Base-by-base conservation (phyloP, 768 basidiomycete genomes). In the Mycena sanguinolenta region DNA sequence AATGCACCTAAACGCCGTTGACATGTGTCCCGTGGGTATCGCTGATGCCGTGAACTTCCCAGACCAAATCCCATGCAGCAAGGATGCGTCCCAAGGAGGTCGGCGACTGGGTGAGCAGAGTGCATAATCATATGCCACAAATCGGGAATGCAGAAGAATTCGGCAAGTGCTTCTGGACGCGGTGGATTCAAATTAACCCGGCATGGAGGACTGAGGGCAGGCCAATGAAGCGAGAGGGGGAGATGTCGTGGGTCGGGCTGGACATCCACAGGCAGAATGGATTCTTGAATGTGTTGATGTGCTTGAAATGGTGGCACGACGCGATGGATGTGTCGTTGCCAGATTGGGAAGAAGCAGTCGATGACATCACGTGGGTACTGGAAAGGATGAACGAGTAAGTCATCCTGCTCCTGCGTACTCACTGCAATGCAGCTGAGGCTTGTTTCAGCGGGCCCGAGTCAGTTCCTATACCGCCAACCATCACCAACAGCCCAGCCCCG, bases 281-380 rank as follows among this genome's bases (percentile, higher is more conserved):
- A 5, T 63, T 63, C 32, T 16, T 63, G 49, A 63, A 63, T 39
- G 50, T 63, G 5, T 10, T 63, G 49, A 36, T 63, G 17, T 50
- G 32, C 30, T 16, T 63, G 19, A 63, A 63, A 23, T 63, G 61
- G 61, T 63, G 61, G 61, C 19, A 49, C 5, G 61, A 62, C n/a
- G 28, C 44, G 30, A 28, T 62, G 60, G n/a, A 34, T 7, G n/a
- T 4, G 7, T 1, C 7, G 46, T 62, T 30, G 44, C 27, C 60
- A 6, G 60, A 62, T 34, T 62, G 60, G 60, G 30, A 50, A 34
- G 42, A 30, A 1, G 60, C 60, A 19, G 60, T 62, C 9, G 44
- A 25, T 34, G 60, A 62, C 46, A 46, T 62, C 9, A 62, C 30
- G 28, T 62, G 60, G 60, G 60, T 52, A 8, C 21, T 62, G 19